Evolutionary conservation across 2,329 filamentous ascomycete genomes (phyloP), one percentile per base, ranked within the genome.

Genomic region (Scytalidium lignicola): DNA sequence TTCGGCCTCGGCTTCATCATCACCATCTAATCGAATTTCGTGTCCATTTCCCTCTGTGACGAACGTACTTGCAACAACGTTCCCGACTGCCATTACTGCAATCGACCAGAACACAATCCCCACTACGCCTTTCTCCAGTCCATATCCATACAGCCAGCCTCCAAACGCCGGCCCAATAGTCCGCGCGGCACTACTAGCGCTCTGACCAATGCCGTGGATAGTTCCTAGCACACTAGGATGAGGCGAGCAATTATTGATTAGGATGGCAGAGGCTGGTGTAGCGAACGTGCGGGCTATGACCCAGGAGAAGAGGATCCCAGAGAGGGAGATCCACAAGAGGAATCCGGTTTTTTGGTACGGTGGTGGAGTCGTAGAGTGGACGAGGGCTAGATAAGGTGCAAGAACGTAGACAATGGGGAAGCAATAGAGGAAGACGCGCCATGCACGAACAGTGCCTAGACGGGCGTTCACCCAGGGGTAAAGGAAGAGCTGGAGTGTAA

Each of bases 241-340:
- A 1, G 80, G 79, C 37, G 75, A 78, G 57, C 77, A 78, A 58
- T 83, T 82, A 57, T 82, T 83, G 42, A 83, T 67, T n/a, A 83
- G 65, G 48, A 83, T 80, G 37, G 79, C 79, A 57, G 75, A 77
- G 2, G 78, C 77, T 1, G 79, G 79, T 5, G 77, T 64, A 0
- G 78, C 77, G 59, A 91, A 89, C 0, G 88, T 92, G 22, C 87
- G 75, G 0, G 83, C 86, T 3, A 84, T 72, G 15, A 90, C 86
- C 62, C 91, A 87, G 8, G 90, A 63, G 15, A 80, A 72, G 1
- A 88, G 71, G 1, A 64, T 28, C 0, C 45, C 41, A 4, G 52
- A 58, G 10, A 64, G 51, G 8, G 49, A 37, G 6, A 54, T 21
- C 51, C 51, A 54, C 7, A 54, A 23, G 13, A 45, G 20, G 13